Percentiles rank a stretch among this genome's conserved stretches.
These are phyloP conservation scores for Phaeosphaeriaceae sp. DNA, from an alignment of 2,329 filamentous ascomycete species.

Conservation along the genomic window DNA sequence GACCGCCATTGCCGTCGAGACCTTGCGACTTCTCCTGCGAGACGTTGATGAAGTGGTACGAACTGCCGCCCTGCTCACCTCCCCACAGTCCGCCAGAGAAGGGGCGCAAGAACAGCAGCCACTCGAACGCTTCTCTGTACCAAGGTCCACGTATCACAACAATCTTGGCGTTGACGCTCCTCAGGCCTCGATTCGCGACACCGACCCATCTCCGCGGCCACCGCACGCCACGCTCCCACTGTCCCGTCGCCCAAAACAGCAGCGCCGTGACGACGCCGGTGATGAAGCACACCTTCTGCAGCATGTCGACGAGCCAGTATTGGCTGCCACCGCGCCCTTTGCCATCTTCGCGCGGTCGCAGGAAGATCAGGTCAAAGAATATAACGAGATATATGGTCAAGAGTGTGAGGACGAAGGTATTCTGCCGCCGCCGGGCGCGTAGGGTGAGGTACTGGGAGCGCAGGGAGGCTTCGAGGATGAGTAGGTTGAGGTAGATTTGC, in stretches of 20 bases:
- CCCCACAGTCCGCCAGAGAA: constrained; percentile 59
- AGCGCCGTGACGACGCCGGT: constrained; percentile 86
- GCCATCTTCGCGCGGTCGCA: constrained; percentile 95
- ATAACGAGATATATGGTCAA: constrained; percentile 81
- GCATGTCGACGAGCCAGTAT: constrained; percentile 94
- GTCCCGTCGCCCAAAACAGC: constrained; percentile 91
- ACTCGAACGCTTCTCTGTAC: constrained; percentile 78
- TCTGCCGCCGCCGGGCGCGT: constrained; percentile 84
- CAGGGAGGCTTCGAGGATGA: constrained; percentile 93
- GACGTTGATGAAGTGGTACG: constrained; percentile 80
- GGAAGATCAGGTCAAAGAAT: constrained; percentile 89
- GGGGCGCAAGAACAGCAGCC: constrained; percentile 78
- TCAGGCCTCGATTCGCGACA: constrained; percentile 85
- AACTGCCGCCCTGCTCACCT: constrained; percentile 64
- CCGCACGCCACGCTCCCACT: constrained; percentile 93
- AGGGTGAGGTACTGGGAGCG: constrained; percentile 92
- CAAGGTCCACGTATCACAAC: constrained; percentile 84
- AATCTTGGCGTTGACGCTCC: constrained; percentile 95
- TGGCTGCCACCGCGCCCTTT: constrained; percentile 88
- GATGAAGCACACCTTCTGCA: constrained; percentile 89
- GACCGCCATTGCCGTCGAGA: constrained; percentile 27
- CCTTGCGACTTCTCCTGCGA: constrained; percentile 41
- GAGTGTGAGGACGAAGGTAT: constrained; percentile 88
- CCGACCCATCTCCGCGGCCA: constrained; percentile 93
- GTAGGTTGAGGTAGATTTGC: constrained; percentile 96